phyloP scores from a whole-genome alignment of 495 filamentous ascomycete genomes.

The Symbiotaphrina buchneri region DNA sequence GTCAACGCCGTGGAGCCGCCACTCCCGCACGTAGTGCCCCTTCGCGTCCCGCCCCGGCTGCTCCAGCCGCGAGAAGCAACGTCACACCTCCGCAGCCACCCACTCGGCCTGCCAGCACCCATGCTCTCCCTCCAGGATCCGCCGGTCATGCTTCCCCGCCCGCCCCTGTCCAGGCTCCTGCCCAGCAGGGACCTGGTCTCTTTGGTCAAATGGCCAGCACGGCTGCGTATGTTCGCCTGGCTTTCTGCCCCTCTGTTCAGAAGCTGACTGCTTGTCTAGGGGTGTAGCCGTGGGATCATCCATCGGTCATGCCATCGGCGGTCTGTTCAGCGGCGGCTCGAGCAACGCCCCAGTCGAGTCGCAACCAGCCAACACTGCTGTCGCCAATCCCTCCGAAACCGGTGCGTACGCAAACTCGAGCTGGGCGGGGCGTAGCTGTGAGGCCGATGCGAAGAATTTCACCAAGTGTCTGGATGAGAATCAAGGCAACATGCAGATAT shows the following conservation, averaged over 20 bases:
- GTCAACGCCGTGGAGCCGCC: constrained; percentile 5
- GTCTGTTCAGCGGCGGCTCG: constrained; percentile 51
- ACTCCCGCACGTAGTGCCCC: constrained; percentile 6
- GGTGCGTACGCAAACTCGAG: constrained; percentile 26
- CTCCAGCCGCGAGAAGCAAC: constrained; percentile 6
- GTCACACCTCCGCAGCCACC: constrained; percentile 10
- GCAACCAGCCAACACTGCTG: constrained; percentile 19
- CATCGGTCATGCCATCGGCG: constrained; percentile 84
- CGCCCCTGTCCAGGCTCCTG: constrained; percentile 6
- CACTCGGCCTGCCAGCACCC: constrained; percentile 13
- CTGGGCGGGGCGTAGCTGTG: constrained; percentile 37
- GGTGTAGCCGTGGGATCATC: constrained; percentile 90
- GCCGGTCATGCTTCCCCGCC: constrained; percentile 7
- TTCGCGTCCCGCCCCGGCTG: constrained; percentile 11
- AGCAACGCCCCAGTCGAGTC: constrained; percentile 34
- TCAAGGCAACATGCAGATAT: constrained; percentile 80
- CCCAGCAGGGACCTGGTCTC: constrained; percentile 13
- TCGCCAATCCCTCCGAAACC: constrained; percentile 16
- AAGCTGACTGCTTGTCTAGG: constrained; percentile 21
- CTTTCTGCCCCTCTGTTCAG: neutral
- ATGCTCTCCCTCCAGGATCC: constrained; percentile 12
- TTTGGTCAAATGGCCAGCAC: constrained; percentile 21
- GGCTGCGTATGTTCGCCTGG: constrained; percentile 16
- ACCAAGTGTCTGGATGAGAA: constrained; percentile 91
- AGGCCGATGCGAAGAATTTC: constrained; percentile 61